A percentile compares a stretch with the other conserved stretches of the same genome.
Evolutionary conservation across 345 rosid genomes (phyloP).

Genomic region (Arabidopsis suecica): DNA sequence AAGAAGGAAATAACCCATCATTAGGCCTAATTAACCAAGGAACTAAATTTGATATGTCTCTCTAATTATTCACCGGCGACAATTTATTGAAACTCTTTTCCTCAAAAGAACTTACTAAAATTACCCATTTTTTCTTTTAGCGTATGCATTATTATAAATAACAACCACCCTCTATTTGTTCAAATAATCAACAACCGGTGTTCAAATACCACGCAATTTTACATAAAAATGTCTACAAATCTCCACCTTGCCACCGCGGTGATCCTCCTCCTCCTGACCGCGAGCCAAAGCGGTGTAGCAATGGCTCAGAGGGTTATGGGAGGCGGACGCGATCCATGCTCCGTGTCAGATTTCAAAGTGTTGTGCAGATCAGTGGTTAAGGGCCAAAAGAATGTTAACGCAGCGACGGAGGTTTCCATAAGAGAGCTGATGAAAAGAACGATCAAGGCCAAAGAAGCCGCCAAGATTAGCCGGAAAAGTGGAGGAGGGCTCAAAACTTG

Average conservation of each 20-base stretch:
- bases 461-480: background rate
- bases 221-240: conserved; percentile 20
- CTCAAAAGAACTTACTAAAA: conserved; percentile 20
- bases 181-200: conserved; percentile 40
- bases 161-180: conserved; percentile 9
- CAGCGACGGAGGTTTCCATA: conserved; percentile 47
- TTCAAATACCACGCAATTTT: conserved; percentile 18
- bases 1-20: background rate
- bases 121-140: conserved; percentile 10
- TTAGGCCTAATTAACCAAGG: background rate
- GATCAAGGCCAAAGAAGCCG: conserved; percentile 2
- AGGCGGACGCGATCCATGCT: conserved; percentile 33
- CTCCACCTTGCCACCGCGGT: conserved; percentile 24
- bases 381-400: conserved; percentile 34
- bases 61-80: conserved; percentile 35
- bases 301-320: background rate
- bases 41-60: conserved; percentile 24
- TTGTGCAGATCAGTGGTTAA: conserved; percentile 45
- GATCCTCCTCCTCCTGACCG: conserved; percentile 26
- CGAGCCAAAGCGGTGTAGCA: conserved; percentile 11
- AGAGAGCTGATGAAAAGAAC: conserved; percentile 32
- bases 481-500: conserved; percentile 34
- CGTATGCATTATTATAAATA: conserved; percentile 28
- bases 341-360: conserved; percentile 29
- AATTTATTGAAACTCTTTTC: background rate